Conservation (phyloP, 176 grass and related monocot genomes). For the Urochloa ruziziensis region DNA sequence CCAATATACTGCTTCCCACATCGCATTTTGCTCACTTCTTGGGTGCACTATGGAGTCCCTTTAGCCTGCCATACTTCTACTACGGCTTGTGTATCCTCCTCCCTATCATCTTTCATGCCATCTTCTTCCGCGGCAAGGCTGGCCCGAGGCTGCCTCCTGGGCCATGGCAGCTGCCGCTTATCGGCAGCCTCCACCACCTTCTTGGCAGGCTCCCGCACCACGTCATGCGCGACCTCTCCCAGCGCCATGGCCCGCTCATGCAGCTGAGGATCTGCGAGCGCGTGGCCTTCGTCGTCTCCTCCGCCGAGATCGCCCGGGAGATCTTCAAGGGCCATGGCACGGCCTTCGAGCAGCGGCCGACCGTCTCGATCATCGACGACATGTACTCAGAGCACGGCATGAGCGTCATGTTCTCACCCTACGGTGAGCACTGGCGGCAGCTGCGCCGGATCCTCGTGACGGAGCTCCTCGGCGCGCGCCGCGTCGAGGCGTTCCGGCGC, state of each 20-base stretch:
- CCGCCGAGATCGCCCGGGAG: constrained; percentile 41
- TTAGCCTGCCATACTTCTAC: too few relatives aligned
- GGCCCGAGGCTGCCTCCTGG: not conserved
- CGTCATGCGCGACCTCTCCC: constrained; percentile 27
- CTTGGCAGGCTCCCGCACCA: constrained; percentile 33
- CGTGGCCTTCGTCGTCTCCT: too few relatives aligned
- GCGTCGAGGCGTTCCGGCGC: constrained; percentile 42
- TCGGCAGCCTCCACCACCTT: constrained; percentile 44
- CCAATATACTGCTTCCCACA: too few relatives aligned
- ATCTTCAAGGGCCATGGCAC: constrained; percentile 50
- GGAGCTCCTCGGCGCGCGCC: constrained; percentile 38
- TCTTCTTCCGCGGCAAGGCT: too few relatives aligned
- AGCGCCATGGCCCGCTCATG: constrained; percentile 42
- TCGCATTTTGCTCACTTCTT: too few relatives aligned
- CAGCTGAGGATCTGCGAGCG: constrained; percentile 43
- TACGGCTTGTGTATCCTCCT: too few relatives aligned
- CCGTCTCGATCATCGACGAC: not conserved
- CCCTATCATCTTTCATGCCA: too few relatives aligned
- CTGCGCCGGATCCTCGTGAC: constrained; percentile 2
- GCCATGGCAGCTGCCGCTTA: constrained; percentile 25
- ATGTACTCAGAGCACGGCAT: too few relatives aligned
- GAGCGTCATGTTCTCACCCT: not conserved
- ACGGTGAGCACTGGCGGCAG: constrained; percentile 44
- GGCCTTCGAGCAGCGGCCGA: constrained; percentile 34
- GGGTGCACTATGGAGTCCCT: too few relatives aligned